Evolutionary conservation across 345 rosid species (phyloP), one percentile per base, ranked within the genome.

Genomic region (Boechera stricta): DNA sequence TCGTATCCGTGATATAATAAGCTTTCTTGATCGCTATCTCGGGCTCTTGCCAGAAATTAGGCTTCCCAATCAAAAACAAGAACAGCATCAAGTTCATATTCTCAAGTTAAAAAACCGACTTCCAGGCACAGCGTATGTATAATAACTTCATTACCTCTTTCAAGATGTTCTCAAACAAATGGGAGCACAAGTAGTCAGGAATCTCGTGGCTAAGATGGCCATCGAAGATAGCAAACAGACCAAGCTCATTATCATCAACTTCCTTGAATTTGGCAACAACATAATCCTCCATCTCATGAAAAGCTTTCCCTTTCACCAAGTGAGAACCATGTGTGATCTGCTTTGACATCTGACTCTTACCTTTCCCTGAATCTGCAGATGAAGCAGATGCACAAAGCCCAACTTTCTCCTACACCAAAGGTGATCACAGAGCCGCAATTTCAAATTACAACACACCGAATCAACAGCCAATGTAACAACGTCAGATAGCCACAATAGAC

Each of bases 221-320:
- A 45, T 92, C 98, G 57, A 86, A 94, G 82, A 92, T 94, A 1
- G 97, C 98, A 60, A 94, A 94, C 21, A 94, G 81, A 11, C 98
- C 98, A 45, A 94, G 97, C 80, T 94, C 98, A 38, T 85, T 82
- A 41, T 84, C 90, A 36, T 68, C 89, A 21, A 92, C 87, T 83
- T 86, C 87, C 83, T 87, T 89, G 77, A 94, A 94, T 51, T 89
- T 79, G 8, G 97, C 90, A 64, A 89, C 87, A 21, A 87, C 85
- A 31, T 83, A 94, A 55, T 94, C 98, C 82, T 94, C 98, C 98
- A 94, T 94, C 73, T 86, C 83, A 69, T 85, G 97, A 10, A 60
- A 71, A 4, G 91, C 76, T 78, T 86, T 90, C 18, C 97, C 97
- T 84, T 94, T 88, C 29, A 90, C 90, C 66, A 94, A 83, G 82